Percentiles rank a stretch among this genome's conserved stretches.
Conservation (phyloP, 768 basidiomycete genomes). For the Mycena crocata region DNA sequence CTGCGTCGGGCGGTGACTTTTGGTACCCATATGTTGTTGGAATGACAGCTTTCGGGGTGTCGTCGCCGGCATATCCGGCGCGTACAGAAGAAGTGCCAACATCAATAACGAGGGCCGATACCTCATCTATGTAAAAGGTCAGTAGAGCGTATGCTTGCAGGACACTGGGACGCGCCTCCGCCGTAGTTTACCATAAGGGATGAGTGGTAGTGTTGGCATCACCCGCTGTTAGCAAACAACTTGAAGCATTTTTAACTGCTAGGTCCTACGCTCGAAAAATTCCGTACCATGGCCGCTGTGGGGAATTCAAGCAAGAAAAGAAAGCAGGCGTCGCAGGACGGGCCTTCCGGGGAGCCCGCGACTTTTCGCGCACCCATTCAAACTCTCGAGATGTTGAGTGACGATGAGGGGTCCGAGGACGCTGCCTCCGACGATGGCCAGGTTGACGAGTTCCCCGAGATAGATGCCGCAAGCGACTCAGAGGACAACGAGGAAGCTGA, state of each 20-base stretch:
- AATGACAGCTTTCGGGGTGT: conserved; percentile 91
- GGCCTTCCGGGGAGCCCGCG: conserved; percentile 33
- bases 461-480: conserved; percentile 67
- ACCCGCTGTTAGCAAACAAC: too few relatives aligned
- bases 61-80: conserved; percentile 98
- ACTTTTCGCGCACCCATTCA: conserved; percentile 32
- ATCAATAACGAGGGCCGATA: conserved; percentile 96
- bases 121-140: conserved; percentile 74
- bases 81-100: conserved; percentile 91
- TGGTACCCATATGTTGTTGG: conserved; percentile 91
- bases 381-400: conserved; percentile 75
- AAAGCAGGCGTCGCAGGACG: conserved; percentile 61
- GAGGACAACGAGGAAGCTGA: conserved; percentile 52
- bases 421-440: conserved; percentile 66
- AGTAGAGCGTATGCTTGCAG: neutral
- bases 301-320: conserved; percentile 66
- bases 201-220: neutral
- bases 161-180: conserved; percentile 67
- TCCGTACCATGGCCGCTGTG: conserved; percentile 45
- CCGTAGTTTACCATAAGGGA: conserved; percentile 87
- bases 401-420: conserved; percentile 69
- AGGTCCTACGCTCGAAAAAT: conserved; percentile 9
- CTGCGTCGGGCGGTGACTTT: conserved; percentile 55
- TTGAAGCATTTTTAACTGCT: too few relatives aligned
- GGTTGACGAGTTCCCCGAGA: conserved; percentile 81